Evolutionary conservation across 352 stramenopile genomes (phyloP).

Genomic region (Elongisporangium prolatum): DNA sequence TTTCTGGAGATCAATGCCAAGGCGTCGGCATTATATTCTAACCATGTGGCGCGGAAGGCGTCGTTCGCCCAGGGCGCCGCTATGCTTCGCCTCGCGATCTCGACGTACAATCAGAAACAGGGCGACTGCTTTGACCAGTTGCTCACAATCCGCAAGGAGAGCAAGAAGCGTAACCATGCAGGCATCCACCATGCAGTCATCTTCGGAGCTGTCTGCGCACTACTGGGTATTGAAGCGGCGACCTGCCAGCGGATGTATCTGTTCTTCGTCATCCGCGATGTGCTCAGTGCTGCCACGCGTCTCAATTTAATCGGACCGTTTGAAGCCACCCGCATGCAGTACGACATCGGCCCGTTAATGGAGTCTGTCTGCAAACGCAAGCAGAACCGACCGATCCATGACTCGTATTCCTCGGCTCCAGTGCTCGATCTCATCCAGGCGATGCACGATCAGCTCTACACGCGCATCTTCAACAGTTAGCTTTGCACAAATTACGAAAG

Average conservation of each 20-base stretch:
- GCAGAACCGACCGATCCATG: constrained; percentile 52
- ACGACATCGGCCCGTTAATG: constrained; percentile 37
- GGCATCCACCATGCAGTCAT: constrained; percentile 65
- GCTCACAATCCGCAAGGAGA: constrained; percentile 40
- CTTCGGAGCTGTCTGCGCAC: constrained; percentile 58
- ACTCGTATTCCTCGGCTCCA: constrained; percentile 75
- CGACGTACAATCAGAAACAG: constrained; percentile 30
- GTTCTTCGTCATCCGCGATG: constrained; percentile 69
- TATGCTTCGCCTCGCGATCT: constrained; percentile 60
- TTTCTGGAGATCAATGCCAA: constrained; percentile 48
- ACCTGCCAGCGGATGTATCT: constrained; percentile 73
- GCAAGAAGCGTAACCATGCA: constrained; percentile 40
- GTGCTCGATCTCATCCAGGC: constrained; percentile 78
- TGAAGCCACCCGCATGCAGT: constrained; percentile 65
- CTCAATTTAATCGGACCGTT: constrained; percentile 77
- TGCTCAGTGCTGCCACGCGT: constrained; percentile 71
- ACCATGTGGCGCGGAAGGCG: constrained; percentile 76
- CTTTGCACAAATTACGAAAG: constrained; percentile 2
- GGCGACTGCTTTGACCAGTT: constrained; percentile 29
- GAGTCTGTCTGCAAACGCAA: constrained; percentile 59
- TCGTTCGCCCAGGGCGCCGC: constrained; percentile 69
- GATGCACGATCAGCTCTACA: constrained; percentile 87
- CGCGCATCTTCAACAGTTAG: constrained; percentile 84
- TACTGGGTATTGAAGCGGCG: constrained; percentile 37
- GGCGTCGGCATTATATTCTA: constrained; percentile 58